Base-by-base conservation (phyloP, 352 stramenopile species). In the Phytopythium vexans region DNA sequence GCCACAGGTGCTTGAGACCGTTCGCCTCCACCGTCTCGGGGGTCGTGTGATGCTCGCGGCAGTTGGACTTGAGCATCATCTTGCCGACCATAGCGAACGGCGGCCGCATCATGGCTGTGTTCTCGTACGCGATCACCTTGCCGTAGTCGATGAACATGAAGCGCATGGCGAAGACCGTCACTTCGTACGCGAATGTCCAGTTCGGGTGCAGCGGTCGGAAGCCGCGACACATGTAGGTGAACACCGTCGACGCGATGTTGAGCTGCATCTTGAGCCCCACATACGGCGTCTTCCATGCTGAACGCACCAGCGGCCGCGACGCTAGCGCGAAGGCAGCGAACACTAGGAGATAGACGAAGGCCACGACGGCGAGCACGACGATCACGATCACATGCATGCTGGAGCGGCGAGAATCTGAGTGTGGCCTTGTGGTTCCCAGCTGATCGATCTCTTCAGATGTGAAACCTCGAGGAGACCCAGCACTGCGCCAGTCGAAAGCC, bases 131-230 rank as follows among this genome's bases (percentile, higher is more conserved):
- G 41, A 63, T 60, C 21, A 59, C 47, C 15, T 66, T 41, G 21
- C 62, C 66, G 41, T 69, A 72, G 39, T 60, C 43, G 21, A 64
- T 47, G 5, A 66, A 69, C 39, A 62, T 62, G 50, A 57, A 64
- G 48, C 66, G 63, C 62, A 65, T 66, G 44, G 52, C 45, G 0
- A 60, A 54, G 42, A 54, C 58, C 43, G 57, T 40, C 37, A 74
- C 47, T 45, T 77, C 68, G 35, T 64, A 73, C 27, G 54, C 39
- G 12, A 74, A 51, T 31, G 64, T 68, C 64, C 68, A 76, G 12
- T 60, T 32, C 35, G 57, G 64, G 36, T 66, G 60, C 4, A 69
- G 48, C 15, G 56, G 64, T 4, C 49, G 37, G 43, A 64, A 70
- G 8, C 64, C 60, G 42, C 58, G 52, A 1, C 15, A 42, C 38